Percentiles rank a stretch among this genome's conserved stretches.
Conservation (phyloP, 495 filamentous ascomycete species). For the Alectoria sarmentosa region DNA sequence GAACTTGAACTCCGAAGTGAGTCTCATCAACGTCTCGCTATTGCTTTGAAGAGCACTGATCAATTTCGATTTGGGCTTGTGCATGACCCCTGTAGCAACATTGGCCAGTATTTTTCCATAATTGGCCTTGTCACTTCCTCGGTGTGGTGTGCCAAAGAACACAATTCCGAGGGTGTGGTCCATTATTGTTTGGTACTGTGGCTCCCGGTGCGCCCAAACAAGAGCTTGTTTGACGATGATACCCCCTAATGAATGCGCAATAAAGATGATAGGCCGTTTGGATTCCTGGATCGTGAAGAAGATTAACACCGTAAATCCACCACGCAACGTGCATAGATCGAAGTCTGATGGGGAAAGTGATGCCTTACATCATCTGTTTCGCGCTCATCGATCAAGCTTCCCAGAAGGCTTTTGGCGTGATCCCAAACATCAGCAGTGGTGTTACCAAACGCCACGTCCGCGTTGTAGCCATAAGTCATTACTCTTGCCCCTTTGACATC, state of each 20-base stretch:
- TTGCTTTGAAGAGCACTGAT: background rate
- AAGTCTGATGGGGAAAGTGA: background rate
- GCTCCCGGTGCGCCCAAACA: constrained; percentile 25
- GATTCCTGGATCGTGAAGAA: constrained; percentile 23
- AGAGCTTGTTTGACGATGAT: constrained; percentile 37
- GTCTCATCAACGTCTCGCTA: constrained; percentile 29
- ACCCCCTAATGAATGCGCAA: constrained; percentile 45
- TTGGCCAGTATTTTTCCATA: constrained; percentile 9
- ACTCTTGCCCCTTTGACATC: constrained; percentile 17
- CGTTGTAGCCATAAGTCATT: constrained; percentile 20
- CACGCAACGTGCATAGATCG: background rate
- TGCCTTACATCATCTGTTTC: constrained; percentile 20
- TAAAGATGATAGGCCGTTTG: constrained; percentile 36
- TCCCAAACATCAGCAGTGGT: constrained; percentile 2
- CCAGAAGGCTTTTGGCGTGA: constrained; percentile 20
- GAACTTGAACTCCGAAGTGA: constrained; percentile 36
- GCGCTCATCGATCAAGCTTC: constrained; percentile 26
- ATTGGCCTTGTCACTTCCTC: constrained; percentile 17
- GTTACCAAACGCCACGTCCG: constrained; percentile 16
- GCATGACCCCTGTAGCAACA: constrained; percentile 4
- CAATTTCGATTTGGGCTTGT: constrained; percentile 1
- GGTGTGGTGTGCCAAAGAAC: constrained; percentile 35
- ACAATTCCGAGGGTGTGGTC: constrained; percentile 28
- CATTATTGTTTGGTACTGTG: constrained; percentile 27
- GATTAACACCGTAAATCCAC: background rate